Conservation (phyloP, 2,329 filamentous ascomycete genomes). For the Diatrype stigma region DNA sequence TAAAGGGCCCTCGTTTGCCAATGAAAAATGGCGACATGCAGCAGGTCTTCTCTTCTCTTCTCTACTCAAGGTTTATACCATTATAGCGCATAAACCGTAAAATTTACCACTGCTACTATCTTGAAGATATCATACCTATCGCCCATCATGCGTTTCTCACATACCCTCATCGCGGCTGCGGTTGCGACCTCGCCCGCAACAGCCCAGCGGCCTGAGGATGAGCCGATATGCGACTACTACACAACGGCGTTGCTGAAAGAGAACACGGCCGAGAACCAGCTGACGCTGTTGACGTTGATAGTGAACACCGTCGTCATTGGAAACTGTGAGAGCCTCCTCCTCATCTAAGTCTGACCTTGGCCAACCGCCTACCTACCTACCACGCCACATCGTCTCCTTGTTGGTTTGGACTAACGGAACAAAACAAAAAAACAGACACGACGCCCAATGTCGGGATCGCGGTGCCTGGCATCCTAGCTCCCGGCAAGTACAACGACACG, state of each 20-base stretch:
- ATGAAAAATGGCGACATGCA: too few species aligned
- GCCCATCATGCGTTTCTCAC: slow-evolving; percentile 24
- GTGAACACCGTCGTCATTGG: slow-evolving; percentile 63
- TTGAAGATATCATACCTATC: neutral
- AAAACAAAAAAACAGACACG: slow-evolving; percentile 47
- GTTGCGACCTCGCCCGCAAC: slow-evolving; percentile 17
- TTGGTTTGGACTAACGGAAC: slow-evolving; percentile 1
- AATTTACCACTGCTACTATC: too few species aligned
- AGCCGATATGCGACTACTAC: slow-evolving; percentile 60
- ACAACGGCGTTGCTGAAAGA: slow-evolving; percentile 54
- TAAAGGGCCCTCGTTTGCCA: too few species aligned
- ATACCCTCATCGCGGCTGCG: slow-evolving; percentile 18
- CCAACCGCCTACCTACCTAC: neutral
- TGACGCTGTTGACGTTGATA: slow-evolving; percentile 49
- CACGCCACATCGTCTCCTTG: too few species aligned
- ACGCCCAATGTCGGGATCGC: slow-evolving; percentile 46
- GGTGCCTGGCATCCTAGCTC: slow-evolving; percentile 55
- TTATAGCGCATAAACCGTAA: too few species aligned
- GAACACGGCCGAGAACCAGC: slow-evolving; percentile 57
- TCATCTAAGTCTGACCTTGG: neutral
- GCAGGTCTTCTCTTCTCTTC: too few species aligned
- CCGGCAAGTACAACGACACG: slow-evolving; percentile 44
- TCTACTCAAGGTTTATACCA: too few species aligned
- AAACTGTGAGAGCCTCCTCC: slow-evolving; percentile 40
- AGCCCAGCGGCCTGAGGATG: slow-evolving; percentile 45